phyloP scores from a whole-genome alignment of 2,329 filamentous ascomycete genomes.

The Paraphaeosphaeria minitans region DNA sequence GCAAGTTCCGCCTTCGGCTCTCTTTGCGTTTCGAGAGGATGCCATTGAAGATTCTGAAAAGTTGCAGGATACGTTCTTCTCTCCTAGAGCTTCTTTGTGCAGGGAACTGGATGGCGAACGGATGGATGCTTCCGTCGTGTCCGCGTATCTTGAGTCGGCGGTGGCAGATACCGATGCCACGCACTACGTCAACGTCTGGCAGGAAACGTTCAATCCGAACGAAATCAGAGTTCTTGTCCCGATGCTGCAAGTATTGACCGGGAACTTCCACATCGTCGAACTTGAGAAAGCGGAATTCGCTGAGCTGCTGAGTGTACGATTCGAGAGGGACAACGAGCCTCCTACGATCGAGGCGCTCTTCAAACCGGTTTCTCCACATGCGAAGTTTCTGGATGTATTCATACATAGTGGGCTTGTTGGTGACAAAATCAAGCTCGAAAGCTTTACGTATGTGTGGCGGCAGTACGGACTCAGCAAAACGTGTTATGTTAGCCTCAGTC shows the following conservation, averaged over 20 bases:
- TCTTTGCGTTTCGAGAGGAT: conserved; percentile 92
- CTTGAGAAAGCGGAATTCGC: conserved; percentile 96
- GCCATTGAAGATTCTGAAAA: conserved; percentile 97
- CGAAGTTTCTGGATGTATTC: conserved; percentile 98
- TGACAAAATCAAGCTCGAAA: conserved; percentile 97
- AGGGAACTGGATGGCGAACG: conserved; percentile 95
- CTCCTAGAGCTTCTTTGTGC: conserved; percentile 89
- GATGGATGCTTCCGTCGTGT: conserved; percentile 95
- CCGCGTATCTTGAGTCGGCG: conserved; percentile 93
- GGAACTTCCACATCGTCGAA: conserved; percentile 99
- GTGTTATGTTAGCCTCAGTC: conserved; percentile 94
- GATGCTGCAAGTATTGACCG: conserved; percentile 94
- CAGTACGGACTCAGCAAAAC: conserved; percentile 94
- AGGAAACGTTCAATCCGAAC: conserved; percentile 96
- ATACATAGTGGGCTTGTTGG: conserved; percentile 94
- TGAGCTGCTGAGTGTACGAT: conserved; percentile 84
- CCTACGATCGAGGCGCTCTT: conserved; percentile 92
- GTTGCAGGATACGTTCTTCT: conserved; percentile 91
- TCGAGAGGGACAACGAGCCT: conserved; percentile 77
- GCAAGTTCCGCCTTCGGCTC: conserved; percentile 87
- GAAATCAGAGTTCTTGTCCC: conserved; percentile 99
- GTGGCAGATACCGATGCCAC: conserved; percentile 89
- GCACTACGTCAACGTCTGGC: conserved; percentile 90
- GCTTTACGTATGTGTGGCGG: conserved; percentile 93
- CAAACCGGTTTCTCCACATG: conserved; percentile 95